Conservation (phyloP, 2,329 filamentous ascomycete species). For the Penicillium sp. region DNA sequence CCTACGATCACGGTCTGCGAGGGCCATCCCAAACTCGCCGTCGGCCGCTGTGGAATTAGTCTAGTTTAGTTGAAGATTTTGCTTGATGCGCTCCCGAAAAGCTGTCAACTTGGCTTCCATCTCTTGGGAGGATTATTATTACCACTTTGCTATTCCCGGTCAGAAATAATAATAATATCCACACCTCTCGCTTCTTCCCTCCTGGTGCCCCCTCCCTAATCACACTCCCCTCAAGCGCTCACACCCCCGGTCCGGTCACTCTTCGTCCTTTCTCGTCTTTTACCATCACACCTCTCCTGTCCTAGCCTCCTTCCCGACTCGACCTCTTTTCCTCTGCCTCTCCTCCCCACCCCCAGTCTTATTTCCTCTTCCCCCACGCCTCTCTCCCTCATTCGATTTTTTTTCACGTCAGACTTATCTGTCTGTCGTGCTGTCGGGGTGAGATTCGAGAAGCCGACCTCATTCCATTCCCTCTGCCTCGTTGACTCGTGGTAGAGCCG, state of each 20-base stretch:
- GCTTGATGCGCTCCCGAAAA: background rate
- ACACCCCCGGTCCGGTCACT: constrained; percentile 15
- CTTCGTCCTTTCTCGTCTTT: constrained; percentile 15
- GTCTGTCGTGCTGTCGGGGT: constrained; percentile 31
- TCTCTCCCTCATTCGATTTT: constrained; percentile 23
- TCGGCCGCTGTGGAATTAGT: constrained; percentile 1
- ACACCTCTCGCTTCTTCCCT: constrained; percentile 24
- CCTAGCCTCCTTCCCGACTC: constrained; percentile 15
- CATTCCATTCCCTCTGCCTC: constrained; percentile 31
- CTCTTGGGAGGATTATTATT: constrained; percentile 18
- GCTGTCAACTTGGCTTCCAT: constrained; percentile 5
- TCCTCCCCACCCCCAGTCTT: constrained; percentile 28
- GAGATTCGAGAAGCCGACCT: constrained; percentile 24
- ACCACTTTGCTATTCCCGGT: constrained; percentile 26
- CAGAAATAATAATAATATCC: constrained; percentile 25
- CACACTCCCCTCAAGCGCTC: constrained; percentile 6
- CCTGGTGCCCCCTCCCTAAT: constrained; percentile 20
- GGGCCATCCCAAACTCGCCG: background rate
- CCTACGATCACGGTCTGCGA: background rate
- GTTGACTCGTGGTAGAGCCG: constrained; percentile 42
- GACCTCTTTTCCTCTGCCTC: constrained; percentile 6
- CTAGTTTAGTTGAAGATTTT: background rate
- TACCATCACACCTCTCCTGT: constrained; percentile 12
- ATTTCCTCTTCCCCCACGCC: constrained; percentile 30
- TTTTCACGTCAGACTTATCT: constrained; percentile 26